Evolutionary conservation across 2,329 filamentous ascomycete genomes (phyloP), one percentile per base, ranked within the genome.

Genomic region (Rutstroemia sp.): DNA sequence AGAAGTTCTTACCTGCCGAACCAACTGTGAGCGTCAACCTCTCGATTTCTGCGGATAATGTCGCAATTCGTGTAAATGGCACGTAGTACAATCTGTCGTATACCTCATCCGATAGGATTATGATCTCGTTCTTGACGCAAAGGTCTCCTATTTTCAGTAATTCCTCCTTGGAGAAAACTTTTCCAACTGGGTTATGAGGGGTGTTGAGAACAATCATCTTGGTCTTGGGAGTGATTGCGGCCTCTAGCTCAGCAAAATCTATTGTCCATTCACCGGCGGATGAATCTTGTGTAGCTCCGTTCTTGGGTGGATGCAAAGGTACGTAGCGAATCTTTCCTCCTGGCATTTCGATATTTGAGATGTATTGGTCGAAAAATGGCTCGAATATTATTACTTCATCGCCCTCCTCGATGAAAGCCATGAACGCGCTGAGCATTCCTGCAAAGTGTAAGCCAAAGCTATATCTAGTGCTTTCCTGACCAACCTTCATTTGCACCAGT

Each of bases 301-400:
- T 84, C 61, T 81, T 79, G 9, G 94, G 94, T 27, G 94, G 92
- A 60, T 94, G 88, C 70, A 99, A 78, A n/a, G 94, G 92, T 23
- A 97, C 92, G 69, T 96, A 97, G 64, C 92, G 87, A 61, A 97
- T 89, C 70, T 87, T 95, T 63, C 94, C 94, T 51, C 94, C 94
- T 0, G 94, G 86, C 92, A 99, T 97, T 73, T 96, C 89, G 62
- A 99, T 97, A 73, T 99, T 99, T 77, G 87, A 91, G 64, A 99
- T 95, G 71, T 97, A 95, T 84, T 99, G 94, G 73, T 99, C 94
- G 70, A 97, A 99, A 75, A 96, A 99, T 10, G 94, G 94, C 75
- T 99, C 94, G 70, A 99, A 96, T 56, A 99, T 82, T 63, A 99
- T 96, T 63, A 96, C 94, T 72, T 99, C 94, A 69, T 99, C 94